Evolutionary conservation across 352 stramenopile genomes (phyloP), one percentile per base, ranked within the genome.

Genomic region (Phytopythium helicoides): DNA sequence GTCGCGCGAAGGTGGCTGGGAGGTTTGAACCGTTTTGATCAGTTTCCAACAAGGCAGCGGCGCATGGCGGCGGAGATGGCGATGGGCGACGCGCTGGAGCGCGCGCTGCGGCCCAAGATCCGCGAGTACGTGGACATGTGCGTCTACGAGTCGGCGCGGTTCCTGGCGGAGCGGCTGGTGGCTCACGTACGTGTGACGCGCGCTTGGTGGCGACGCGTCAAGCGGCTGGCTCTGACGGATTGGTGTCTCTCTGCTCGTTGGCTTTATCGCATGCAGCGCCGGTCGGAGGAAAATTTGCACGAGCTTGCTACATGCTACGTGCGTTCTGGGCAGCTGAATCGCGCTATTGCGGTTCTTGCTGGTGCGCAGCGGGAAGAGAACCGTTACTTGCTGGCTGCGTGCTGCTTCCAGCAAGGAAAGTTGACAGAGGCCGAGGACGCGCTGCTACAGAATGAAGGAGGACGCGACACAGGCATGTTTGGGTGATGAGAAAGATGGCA

Each of bases 401-500:
- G 85, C 64, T 92, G 72, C 66, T 83, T 92, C 56, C 64, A 92
- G 49, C 74, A 78, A n/a, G 69, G 70, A 3, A 71, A 76, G 36
- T 56, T 92, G 33, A 63, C 73, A 0, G 91, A 97, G 50, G 95
- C 94, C 0, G 96, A 98, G 81, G 92, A 92, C 52, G 91, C 88
- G 33, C 66, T 99, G 25, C 58, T 97, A 3, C 62, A 86, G 26
- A 66, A 64, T 44, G 70, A 68, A 23, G 64, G 56, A 35, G 58
- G 40, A 31, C 47, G 64, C 7, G 25, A 3, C 11, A 22, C 23
- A 49, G 70, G 9, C 52, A 66, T 8, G 49, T 64, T 6, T n/a
- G 56, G n/a, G 26, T 52, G 63, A 18, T 25, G 65, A 34, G 37
- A 58, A 26, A 39, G 75, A 52, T 56, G 73, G 53, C 52, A 81